Evolutionary conservation across 768 basidiomycete genomes (phyloP), one percentile per base, ranked within the genome.

Genomic region (Boletus pseudopeckii): DNA sequence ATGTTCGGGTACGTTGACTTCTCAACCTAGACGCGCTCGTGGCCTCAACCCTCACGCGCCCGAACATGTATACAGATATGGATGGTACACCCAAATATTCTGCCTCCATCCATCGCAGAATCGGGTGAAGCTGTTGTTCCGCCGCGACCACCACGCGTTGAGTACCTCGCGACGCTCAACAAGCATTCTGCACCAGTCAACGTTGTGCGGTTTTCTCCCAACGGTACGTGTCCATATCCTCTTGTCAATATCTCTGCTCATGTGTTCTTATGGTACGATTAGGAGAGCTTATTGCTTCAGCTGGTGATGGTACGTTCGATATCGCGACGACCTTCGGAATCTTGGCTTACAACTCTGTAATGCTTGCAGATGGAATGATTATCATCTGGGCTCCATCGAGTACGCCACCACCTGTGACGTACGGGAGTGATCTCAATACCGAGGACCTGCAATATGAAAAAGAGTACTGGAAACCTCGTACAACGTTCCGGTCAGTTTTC

Each of bases 111-210:
- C 15, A 70, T 87, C 15, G 71, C 77, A 30, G 79, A 72, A 44
- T 58, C 68, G 38, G 58, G 62, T 5, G 71, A 71, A 41, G 54
- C 62, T 15, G 58, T 64, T 28, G 67, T 76, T 15, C 72, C 76
- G 15, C 58, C 64, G 40, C 82, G 84, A 53, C 82, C 82, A 1
- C 90, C 97, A n/a, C 84, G 92, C 55, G 90, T 96, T 41, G 97
- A 98, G 67, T 99, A 98, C 67, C 85, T 98, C 28, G 88, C 97
- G 5, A 98, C 97, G 0, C 80, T 99, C 50, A 87, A 80, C 64
- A 83, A 92, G 65, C 97, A 99, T 71, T 92, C 91, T 14, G 92
- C 91, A 17, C 84, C 94, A 4, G 96, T 99, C 48, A 99, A 99
- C 59, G 96, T 97, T 7, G 96, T 96, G 26, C 77, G 97, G 43